These are phyloP conservation scores for Crithidia expoeki DNA, from an alignment of 208 protist species.

Conservation along the genomic window DNA sequence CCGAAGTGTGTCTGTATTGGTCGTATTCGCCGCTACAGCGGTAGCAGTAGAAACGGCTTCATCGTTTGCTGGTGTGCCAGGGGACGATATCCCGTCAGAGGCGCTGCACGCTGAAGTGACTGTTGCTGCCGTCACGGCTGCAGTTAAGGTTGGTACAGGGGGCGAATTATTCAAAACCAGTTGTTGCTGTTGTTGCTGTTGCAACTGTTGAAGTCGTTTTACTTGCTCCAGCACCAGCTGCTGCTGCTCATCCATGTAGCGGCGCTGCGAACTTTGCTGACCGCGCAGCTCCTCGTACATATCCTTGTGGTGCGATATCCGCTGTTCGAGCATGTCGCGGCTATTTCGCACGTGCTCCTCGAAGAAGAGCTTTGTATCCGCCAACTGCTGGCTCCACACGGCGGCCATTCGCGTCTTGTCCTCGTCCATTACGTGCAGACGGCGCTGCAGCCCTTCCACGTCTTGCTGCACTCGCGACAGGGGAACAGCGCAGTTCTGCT, in stretches of 20 bases:
- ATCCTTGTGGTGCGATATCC: slow-evolving; percentile 31
- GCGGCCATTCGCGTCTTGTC: slow-evolving; percentile 22
- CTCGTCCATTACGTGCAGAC: slow-evolving; percentile 19
- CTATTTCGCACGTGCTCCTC: slow-evolving; percentile 27
- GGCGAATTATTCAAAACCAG: neutral
- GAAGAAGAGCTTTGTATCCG: slow-evolving; percentile 24
- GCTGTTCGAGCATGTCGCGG: slow-evolving; percentile 39
- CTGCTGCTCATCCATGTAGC: slow-evolving; percentile 27
- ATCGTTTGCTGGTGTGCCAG: neutral
- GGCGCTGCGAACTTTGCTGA: slow-evolving; percentile 19
- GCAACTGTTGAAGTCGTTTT: slow-evolving; percentile 2
- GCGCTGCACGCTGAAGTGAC: neutral
- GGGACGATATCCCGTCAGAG: neutral
- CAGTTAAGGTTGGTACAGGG: neutral
- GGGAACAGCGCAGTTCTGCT: slow-evolving; percentile 28
- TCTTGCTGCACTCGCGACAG: slow-evolving; percentile 34
- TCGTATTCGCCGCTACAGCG: neutral
- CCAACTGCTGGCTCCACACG: slow-evolving; percentile 29
- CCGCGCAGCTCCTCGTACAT: slow-evolving; percentile 24
- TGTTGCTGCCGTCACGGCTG: neutral
- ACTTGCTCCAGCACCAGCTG: slow-evolving; percentile 18
- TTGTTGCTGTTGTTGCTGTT: slow-evolving; percentile 21
- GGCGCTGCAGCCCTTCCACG: slow-evolving; percentile 24
- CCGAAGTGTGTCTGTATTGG: neutral
- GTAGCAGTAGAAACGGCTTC: neutral